Evolutionary conservation across 2,329 filamentous ascomycete genomes (phyloP).

Genomic region (Zymoseptoria ardabiliae): DNA sequence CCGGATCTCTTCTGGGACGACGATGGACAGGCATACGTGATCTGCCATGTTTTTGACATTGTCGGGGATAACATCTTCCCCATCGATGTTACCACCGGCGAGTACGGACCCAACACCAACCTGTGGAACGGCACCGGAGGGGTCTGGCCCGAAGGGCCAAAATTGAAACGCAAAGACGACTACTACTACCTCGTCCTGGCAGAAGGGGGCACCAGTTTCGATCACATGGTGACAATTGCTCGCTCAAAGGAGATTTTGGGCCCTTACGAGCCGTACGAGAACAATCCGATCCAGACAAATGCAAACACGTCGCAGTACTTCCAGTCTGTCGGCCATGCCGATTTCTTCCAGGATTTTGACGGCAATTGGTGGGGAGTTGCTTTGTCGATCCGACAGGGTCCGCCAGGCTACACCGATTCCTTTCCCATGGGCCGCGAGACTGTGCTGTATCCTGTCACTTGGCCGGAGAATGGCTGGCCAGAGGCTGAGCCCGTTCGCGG

Average conservation of each 20-base stretch:
- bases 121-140: slow-evolving; percentile 34
- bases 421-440: slow-evolving; percentile 52
- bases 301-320: slow-evolving; percentile 26
- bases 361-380: slow-evolving; percentile 49
- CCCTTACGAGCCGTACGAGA: slow-evolving; percentile 19
- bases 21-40: slow-evolving; percentile 48
- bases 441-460: slow-evolving; percentile 43
- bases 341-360: slow-evolving; percentile 46
- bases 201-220: slow-evolving; percentile 35
- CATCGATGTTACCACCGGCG: slow-evolving; percentile 31
- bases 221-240: slow-evolving; percentile 34
- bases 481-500: slow-evolving; percentile 38
- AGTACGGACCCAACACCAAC: slow-evolving; percentile 12
- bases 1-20: slow-evolving; percentile 45
- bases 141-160: slow-evolving; percentile 30
- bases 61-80: slow-evolving; percentile 15
- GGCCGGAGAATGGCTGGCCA: slow-evolving; percentile 38
- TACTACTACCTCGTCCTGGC: slow-evolving; percentile 33
- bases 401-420: slow-evolving; percentile 28
- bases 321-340: slow-evolving; percentile 51
- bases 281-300: slow-evolving; percentile 24
- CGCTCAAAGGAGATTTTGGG: slow-evolving; percentile 32
- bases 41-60: slow-evolving; percentile 25
- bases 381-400: slow-evolving; percentile 41
- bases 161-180: slow-evolving; percentile 33